Evolutionary conservation across 2,329 filamentous ascomycete genomes (phyloP).

Genomic region (Clonostachys sp.): DNA sequence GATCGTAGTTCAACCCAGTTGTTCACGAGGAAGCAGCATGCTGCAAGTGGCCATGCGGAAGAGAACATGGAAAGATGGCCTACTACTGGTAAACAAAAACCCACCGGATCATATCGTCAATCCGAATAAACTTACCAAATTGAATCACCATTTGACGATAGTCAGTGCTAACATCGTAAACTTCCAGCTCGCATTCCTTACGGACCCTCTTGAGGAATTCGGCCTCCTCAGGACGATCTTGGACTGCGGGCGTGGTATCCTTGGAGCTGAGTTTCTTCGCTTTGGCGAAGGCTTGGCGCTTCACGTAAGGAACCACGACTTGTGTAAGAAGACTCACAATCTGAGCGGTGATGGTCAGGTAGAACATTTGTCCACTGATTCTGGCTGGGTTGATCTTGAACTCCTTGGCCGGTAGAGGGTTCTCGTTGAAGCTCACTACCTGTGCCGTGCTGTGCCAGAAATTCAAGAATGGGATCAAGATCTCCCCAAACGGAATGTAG

Average conservation of each 20-base stretch:
- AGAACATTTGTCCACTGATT: conserved; percentile 88
- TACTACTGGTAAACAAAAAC: conserved; percentile 6
- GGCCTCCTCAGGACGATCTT: conserved; percentile 73
- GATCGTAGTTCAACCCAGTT: conserved; percentile 95
- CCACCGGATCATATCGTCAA: neutral
- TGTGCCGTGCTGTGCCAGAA: conserved; percentile 72
- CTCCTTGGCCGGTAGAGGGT: conserved; percentile 57
- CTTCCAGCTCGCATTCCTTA: conserved; percentile 73
- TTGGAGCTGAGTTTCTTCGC: conserved; percentile 70
- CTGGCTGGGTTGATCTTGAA: conserved; percentile 83
- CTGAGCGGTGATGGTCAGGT: conserved; percentile 92
- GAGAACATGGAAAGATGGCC: conserved; percentile 90
- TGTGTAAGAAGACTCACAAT: conserved; percentile 85
- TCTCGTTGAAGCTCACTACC: conserved; percentile 70
- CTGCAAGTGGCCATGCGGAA: conserved; percentile 90
- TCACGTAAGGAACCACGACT: conserved; percentile 78
- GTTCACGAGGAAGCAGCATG: conserved; percentile 84
- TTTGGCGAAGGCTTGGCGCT: conserved; percentile 72
- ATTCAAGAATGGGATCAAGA: conserved; percentile 82
- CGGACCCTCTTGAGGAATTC: conserved; percentile 78
- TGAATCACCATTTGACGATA: conserved; percentile 93
- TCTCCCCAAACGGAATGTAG: conserved; percentile 84
- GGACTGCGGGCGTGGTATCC: conserved; percentile 35
- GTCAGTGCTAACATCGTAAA: conserved; percentile 87
- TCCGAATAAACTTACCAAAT: conserved; percentile 41